phyloP scores from a whole-genome alignment of 768 basidiomycete genomes.

The Auriscalpium orientale region DNA sequence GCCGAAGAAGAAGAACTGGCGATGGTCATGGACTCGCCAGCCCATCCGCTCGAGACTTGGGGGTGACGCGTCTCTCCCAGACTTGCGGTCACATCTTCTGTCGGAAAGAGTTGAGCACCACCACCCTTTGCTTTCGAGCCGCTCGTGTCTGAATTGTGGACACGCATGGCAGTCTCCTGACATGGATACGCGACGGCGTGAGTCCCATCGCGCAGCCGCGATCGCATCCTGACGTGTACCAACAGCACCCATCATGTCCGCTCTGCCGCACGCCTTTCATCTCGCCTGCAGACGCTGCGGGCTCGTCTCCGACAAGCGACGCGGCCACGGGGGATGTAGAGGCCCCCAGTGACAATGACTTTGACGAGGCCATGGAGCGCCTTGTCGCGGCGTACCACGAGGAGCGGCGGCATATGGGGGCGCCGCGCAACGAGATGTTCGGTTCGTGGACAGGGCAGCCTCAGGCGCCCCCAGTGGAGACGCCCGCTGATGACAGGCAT shows the following conservation, averaged over 20 bases:
- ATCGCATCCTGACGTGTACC: conserved; percentile 1
- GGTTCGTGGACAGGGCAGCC: neutral
- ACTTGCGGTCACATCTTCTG: conserved; percentile 63
- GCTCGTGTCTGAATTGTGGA: neutral
- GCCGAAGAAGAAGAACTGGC: conserved; percentile 66
- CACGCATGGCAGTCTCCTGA: conserved; percentile 5
- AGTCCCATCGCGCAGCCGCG: neutral
- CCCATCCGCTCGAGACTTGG: conserved; percentile 62
- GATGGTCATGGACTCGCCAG: conserved; percentile 70
- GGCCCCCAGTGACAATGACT: neutral
- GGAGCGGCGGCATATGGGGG: neutral
- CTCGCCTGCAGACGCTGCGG: neutral
- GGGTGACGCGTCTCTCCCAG: conserved; percentile 50
- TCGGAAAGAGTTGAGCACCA: conserved; percentile 59
- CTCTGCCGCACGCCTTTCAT: conserved; percentile 49
- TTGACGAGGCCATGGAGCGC: conserved; percentile 2
- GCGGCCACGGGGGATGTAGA: neutral
- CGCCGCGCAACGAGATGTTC: neutral
- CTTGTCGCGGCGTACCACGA: conserved; percentile 2
- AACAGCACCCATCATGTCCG: conserved; percentile 58
- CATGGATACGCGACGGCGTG: conserved; percentile 15
- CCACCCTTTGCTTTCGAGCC: conserved; percentile 1
- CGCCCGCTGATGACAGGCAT: conserved; percentile 20
- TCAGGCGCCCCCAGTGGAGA: neutral
- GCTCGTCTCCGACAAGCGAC: neutral